Evolutionary conservation across 2,329 filamentous ascomycete species (phyloP).

Genomic region (Phialophora verrucosa): DNA sequence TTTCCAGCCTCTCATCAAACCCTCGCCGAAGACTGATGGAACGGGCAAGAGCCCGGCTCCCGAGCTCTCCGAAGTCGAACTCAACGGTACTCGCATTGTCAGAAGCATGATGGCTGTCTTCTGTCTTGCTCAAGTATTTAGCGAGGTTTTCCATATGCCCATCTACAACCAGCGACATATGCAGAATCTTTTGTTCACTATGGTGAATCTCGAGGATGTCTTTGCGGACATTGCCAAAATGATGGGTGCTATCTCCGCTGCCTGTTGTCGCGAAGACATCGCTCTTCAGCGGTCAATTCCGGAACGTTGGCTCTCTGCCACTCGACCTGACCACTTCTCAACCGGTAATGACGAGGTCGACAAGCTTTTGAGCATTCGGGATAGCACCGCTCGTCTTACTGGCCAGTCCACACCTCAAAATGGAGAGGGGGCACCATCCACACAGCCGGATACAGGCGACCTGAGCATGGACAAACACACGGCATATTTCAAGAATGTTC

Average conservation of each 20-base stretch:
- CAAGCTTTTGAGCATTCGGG: constrained; percentile 42
- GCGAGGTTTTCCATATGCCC: constrained; percentile 71
- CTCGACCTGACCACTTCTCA: constrained; percentile 49
- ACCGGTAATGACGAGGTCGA: constrained; percentile 50
- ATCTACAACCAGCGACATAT: constrained; percentile 68
- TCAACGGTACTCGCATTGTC: constrained; percentile 74
- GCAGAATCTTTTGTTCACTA: constrained; percentile 69
- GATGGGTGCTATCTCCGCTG: constrained; percentile 77
- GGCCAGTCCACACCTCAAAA: constrained; percentile 20
- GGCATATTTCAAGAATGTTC: constrained; percentile 73
- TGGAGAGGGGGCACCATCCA: constrained; percentile 28
- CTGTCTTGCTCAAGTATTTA: constrained; percentile 75
- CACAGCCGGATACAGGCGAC: constrained; percentile 33
- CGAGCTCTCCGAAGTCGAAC: constrained; percentile 48
- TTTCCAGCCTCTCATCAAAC: constrained; percentile 69
- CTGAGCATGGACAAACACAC: constrained; percentile 45
- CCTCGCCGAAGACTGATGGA: constrained; percentile 31
- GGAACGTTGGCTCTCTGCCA: constrained; percentile 58
- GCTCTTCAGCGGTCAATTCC: constrained; percentile 75
- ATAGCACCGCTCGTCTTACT: constrained; percentile 9
- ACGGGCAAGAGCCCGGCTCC: constrained; percentile 27
- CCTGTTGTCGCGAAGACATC: constrained; percentile 84
- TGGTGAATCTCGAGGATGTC: constrained; percentile 83
- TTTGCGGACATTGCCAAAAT: constrained; percentile 75
- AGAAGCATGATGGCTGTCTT: constrained; percentile 80